These are phyloP conservation scores for Raffaelea arxii DNA, from an alignment of 2,329 filamentous ascomycete species.

Conservation along the genomic window DNA sequence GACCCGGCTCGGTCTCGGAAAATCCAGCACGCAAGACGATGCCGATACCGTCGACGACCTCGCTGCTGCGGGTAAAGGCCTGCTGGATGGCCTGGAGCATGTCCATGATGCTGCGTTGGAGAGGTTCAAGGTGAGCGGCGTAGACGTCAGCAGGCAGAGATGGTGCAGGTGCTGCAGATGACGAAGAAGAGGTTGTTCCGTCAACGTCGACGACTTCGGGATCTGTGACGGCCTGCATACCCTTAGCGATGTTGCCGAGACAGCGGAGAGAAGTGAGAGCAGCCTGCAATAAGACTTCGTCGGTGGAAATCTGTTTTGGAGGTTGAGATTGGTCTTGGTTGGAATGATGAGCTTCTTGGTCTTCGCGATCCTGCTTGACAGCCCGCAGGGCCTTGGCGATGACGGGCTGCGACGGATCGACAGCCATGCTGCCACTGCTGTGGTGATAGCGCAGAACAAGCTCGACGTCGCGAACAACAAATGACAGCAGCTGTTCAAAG, in stretches of 20 bases:
- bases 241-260: slow-evolving; percentile 60
- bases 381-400: slow-evolving; percentile 14
- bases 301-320: too few relatives aligned
- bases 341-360: background rate
- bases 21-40: slow-evolving; percentile 64
- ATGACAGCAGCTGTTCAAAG: slow-evolving; percentile 48
- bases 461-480: slow-evolving; percentile 54
- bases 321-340: slow-evolving; percentile 12
- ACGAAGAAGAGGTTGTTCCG: background rate
- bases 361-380: slow-evolving; percentile 11
- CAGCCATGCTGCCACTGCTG: slow-evolving; percentile 11
- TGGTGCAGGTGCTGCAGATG: background rate
- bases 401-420: slow-evolving; percentile 6
- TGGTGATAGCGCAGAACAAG: too few relatives aligned
- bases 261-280: slow-evolving; percentile 53
- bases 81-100: slow-evolving; percentile 37
- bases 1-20: slow-evolving; percentile 61
- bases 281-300: slow-evolving; percentile 39
- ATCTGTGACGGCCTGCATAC: slow-evolving; percentile 60
- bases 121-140: slow-evolving; percentile 16
- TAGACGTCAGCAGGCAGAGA: background rate
- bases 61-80: slow-evolving; percentile 49
- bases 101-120: slow-evolving; percentile 37
- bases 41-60: slow-evolving; percentile 64
- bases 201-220: slow-evolving; percentile 21